phyloP scores from a whole-genome alignment of 164 flowering plant species.

The Liriodendron chinense region DNA sequence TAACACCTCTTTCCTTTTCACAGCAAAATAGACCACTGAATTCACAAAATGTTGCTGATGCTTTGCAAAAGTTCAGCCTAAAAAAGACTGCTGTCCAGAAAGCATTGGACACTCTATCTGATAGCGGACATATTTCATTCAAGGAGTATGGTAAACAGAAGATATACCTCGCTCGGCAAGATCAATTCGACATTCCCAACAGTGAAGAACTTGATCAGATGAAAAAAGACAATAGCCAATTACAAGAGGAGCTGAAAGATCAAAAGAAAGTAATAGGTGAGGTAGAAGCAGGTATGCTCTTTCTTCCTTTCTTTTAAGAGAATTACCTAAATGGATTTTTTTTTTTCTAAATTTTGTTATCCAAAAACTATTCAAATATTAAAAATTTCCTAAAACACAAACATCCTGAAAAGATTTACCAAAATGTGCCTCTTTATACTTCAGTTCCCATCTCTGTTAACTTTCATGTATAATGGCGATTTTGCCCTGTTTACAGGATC shows the following conservation, averaged over 20 bases:
- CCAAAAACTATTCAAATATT: no score
- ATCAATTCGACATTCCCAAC: constrained; percentile 85
- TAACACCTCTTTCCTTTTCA: neutral
- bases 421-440: no score
- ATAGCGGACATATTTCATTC: constrained; percentile 29
- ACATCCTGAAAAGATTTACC: no score
- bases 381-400: no score
- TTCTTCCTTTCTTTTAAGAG: neutral
- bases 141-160: constrained; percentile 97
- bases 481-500: no score
- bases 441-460: no score
- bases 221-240: constrained; percentile 74
- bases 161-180: constrained; percentile 88
- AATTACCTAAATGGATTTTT: neutral
- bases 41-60: constrained; percentile 88
- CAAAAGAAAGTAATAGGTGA: constrained; percentile 55
- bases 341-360: neutral
- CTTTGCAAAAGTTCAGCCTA: constrained; percentile 88
- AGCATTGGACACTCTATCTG: constrained; percentile 49
- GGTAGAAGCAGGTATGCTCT: constrained; percentile 68
- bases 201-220: constrained; percentile 73
- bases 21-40: constrained; percentile 96
- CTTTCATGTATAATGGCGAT: no score
- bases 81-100: constrained; percentile 90
- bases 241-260: constrained; percentile 60